phyloP scores from a whole-genome alignment of 257 asterid species.

The Solanum tarijense region DNA sequence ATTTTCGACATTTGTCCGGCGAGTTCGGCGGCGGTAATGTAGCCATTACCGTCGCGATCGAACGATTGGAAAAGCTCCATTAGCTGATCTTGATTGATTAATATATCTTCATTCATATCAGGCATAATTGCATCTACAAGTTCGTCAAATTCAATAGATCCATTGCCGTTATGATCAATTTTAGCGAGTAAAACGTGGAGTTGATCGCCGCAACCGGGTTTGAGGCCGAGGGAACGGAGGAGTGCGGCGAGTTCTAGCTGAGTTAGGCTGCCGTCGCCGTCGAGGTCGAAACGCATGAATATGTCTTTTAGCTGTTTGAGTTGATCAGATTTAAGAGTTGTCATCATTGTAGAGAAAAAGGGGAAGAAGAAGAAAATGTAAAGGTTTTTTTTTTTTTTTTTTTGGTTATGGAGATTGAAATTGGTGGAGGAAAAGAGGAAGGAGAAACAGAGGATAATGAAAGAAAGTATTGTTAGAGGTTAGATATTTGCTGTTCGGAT shows the following conservation, averaged over 20 bases:
- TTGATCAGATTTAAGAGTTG: conserved; percentile 28
- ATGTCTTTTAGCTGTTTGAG: conserved; percentile 30
- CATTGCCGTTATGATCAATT: conserved; percentile 49
- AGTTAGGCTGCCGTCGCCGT: conserved; percentile 40
- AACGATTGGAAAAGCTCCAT: conserved; percentile 42
- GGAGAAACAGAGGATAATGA: neutral
- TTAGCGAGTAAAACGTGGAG: conserved; percentile 23
- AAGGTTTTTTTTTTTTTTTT: neutral
- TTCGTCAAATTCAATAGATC: conserved; percentile 39
- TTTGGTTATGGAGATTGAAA: neutral
- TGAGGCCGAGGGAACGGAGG: conserved; percentile 36
- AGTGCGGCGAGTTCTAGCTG: conserved; percentile 47
- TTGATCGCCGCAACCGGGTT: conserved; percentile 31
- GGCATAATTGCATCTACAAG: conserved; percentile 39
- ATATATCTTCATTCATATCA: conserved; percentile 28
- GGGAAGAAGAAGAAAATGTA: neutral
- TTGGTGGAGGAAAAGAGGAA: neutral
- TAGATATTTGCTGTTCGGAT: neutral
- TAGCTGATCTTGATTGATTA: conserved; percentile 43
- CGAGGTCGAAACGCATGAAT: conserved; percentile 38
- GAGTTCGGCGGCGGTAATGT: conserved; percentile 42
- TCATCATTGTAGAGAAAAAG: conserved; percentile 10
- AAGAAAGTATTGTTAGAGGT: neutral
- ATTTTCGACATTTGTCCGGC: conserved; percentile 50
- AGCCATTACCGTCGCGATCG: conserved; percentile 47